Evolutionary conservation across 2,329 filamentous ascomycete genomes (phyloP), one percentile per base, ranked within the genome.

Genomic region (Aspergillus phoenicis): DNA sequence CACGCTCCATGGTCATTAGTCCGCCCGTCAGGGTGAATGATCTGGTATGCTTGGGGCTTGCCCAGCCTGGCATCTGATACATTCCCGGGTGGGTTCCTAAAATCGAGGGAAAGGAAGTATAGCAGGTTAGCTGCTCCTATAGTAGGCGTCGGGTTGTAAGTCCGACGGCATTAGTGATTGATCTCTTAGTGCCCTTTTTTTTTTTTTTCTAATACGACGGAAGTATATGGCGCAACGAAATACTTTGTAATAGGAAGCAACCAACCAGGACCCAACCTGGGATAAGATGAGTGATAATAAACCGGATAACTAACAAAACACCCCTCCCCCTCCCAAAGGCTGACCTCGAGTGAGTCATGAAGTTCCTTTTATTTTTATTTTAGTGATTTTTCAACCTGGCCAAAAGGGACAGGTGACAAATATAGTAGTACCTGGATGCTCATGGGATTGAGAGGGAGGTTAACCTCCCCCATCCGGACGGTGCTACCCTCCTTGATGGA

Each of bases 401-500:
- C 63, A 57, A 58, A 41, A 49, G 53, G 60, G 64, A 64, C 66
- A 68, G 65, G 63, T 70, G 68, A 69, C 68, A 66, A 67, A 65
- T 60, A 66, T 62, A 62, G 61, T 65, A 63, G 64, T 66, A 67
- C 64, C 60, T 66, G 62, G 26, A 45, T 68, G 68, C 61, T 70
- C 68, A 69, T 70, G 68, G 68, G 68, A 65, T 70, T 60, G 57
- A 13, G 55, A 58, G 62, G 58, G 59, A 58, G 56, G 61, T 60
- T 67, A 58, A 61, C 65, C 54, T 65, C 55, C 62, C 61, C 52
- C 49, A 58, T 59, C 59, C 60, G 58, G 61, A 62, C 64, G 67
- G 68, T 72, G 67, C 64, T 59, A 69, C 69, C 69, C 63, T 66
- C 66, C 62, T 64, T 66, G 53, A 59, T 60, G 49, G 43, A 53